Base-by-base conservation (phyloP, 495 filamentous ascomycete species). In the Tuber microsphaerosporum region DNA sequence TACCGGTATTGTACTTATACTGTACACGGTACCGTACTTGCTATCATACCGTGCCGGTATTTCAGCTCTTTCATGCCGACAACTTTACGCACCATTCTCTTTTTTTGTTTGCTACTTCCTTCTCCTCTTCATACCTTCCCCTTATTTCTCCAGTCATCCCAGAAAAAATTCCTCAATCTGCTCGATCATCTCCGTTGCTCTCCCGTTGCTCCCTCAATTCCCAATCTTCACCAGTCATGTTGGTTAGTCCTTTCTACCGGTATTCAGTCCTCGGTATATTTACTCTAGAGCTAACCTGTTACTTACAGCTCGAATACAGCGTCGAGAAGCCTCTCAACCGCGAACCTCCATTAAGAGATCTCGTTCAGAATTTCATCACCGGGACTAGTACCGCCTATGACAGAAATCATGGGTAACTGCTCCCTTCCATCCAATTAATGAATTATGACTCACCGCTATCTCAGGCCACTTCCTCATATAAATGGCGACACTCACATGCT, bases 281-380 rank as follows among this genome's bases (percentile, higher is more conserved):
- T n/a, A 70, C 46, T 42, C 70, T 68, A 61, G 42, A 72, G 43
- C 43, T n/a, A 17, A 65, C 56, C 56, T 16, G 5, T 4, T 75
- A 61, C 44, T 19, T 68, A 39, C 20, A 82, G 81, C 75, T 82
- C 42, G 81, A 82, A 75, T 81, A 83, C 48, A 79, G 75, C 71
- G 81, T 83, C 42, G 76, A 83, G 31, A 78, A 83, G 26, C 81
- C 81, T 61, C 79, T 83, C 45, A 83, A 83, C 48, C 73, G 81
- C 48, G 81, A 83, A 37, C 81, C 81, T 39, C 81, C 81, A 31
- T 72, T 73, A 31, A 71, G 75, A 69, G 81, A 83, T 61, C 81
- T 83, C 22, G 75, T 83, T 8, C 56, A 76, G 61, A 75, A 56
- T 20, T 83, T 83, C 65, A 81, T 83, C 69, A 83, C 81, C 19